Conservation (phyloP, 208 protist species). For the Leishmania aethiopica region DNA sequence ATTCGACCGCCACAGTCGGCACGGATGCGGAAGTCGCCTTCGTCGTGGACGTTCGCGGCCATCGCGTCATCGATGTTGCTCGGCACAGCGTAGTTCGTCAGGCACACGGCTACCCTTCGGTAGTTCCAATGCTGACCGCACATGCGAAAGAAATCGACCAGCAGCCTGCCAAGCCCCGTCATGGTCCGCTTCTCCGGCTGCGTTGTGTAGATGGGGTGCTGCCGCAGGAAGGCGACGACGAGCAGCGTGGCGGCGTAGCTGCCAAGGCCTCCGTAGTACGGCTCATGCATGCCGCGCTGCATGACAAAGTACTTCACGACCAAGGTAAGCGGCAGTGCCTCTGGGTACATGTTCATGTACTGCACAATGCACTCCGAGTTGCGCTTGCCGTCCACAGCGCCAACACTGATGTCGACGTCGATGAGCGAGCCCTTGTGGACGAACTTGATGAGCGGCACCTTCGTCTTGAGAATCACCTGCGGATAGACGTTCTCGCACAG, state of each 20-base stretch:
- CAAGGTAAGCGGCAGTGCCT: conserved; percentile 78
- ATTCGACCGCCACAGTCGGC: conserved; percentile 8
- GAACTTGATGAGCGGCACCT: conserved; percentile 95
- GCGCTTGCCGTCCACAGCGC: conserved; percentile 72
- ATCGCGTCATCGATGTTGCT: not conserved
- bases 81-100: conserved; percentile 31
- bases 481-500: conserved; percentile 74
- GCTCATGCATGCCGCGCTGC: conserved; percentile 93
- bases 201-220: conserved; percentile 81
- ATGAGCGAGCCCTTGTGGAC: conserved; percentile 68
- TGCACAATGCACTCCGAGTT: conserved; percentile 80
- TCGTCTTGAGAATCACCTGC: conserved; percentile 92
- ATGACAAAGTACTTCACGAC: conserved; percentile 93
- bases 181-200: conserved; percentile 46
- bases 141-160: conserved; percentile 95
- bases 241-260: conserved; percentile 90
- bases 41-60: not conserved
- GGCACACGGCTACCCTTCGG: conserved; percentile 71
- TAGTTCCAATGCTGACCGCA: conserved; percentile 91
- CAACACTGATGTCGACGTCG: conserved; percentile 92
- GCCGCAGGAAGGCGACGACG: conserved; percentile 92
- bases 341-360: conserved; percentile 68
- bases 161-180: conserved; percentile 87
- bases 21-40: conserved; percentile 20
- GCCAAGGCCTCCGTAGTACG: conserved; percentile 92